These are phyloP conservation scores for Stephania yunnanensis DNA, from an alignment of 164 flowering plant species.

Conservation along the genomic window DNA sequence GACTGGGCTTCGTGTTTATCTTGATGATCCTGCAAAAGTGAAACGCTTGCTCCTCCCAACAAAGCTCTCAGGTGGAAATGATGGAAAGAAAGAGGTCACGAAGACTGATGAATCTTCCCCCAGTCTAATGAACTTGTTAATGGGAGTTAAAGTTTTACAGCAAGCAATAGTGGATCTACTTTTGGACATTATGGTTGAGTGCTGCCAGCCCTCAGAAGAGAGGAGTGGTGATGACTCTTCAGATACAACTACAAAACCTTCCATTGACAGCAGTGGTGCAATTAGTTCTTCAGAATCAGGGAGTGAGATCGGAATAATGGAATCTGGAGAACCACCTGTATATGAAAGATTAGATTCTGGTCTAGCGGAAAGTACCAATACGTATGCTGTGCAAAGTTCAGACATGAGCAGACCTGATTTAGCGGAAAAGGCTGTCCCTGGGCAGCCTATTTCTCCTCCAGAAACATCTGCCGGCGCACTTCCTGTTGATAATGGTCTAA, in stretches of 20 bases:
- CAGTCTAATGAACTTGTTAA: conserved; percentile 92
- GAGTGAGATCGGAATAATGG: conserved; percentile 63
- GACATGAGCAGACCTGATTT: conserved; percentile 31
- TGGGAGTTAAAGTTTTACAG: conserved; percentile 98
- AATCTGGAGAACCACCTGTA: conserved; percentile 66
- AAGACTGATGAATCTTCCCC: conserved; percentile 77
- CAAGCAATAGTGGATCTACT: conserved; percentile 96
- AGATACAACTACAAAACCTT: conserved; percentile 46
- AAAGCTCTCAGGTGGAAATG: conserved; percentile 66
- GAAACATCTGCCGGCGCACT: conserved; percentile 63
- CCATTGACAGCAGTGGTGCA: conserved; percentile 42
- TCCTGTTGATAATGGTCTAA: conserved; percentile 41
- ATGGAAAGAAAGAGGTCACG: conserved; percentile 56
- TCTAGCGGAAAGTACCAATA: conserved; percentile 24
- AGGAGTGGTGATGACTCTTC: conserved; percentile 47
- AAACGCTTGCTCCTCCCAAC: conserved; percentile 96
- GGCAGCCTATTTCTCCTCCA: conserved; percentile 58
- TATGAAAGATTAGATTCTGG: conserved; percentile 30
- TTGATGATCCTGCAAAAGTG: conserved; percentile 97
- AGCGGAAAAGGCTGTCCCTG: conserved; percentile 43
- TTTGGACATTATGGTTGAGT: conserved; percentile 96
- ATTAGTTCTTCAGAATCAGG: conserved; percentile 48
- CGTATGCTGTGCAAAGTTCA: conserved; percentile 77
- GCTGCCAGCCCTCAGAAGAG: conserved; percentile 95
- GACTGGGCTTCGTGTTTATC: conserved; percentile 97